Evolutionary conservation across 2,329 filamentous ascomycete genomes (phyloP).

Genomic region (Coniella vitis): DNA sequence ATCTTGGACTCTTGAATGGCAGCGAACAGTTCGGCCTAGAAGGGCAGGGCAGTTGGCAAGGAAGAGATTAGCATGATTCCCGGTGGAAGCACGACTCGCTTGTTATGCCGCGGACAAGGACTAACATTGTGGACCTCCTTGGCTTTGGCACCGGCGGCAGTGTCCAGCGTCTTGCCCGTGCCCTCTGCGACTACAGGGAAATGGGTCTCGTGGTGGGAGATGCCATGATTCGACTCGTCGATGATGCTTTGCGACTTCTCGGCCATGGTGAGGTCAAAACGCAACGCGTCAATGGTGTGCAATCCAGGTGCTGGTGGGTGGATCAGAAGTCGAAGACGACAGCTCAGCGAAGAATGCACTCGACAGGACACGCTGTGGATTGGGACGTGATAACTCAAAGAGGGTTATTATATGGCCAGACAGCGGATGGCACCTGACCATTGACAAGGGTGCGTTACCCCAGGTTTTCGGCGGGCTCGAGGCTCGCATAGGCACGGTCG

Average conservation of each 20-base stretch:
- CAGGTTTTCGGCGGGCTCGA: conserved; percentile 7
- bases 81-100: too few species aligned
- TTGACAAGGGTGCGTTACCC: conserved; percentile 8
- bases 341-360: conserved; percentile 1
- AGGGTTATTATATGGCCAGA: conserved; percentile 10
- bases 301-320: not conserved
- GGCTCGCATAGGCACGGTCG: not conserved
- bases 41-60: too few species aligned
- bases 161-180: conserved; percentile 22
- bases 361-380: not conserved
- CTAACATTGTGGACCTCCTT: conserved; percentile 36
- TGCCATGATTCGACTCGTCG: conserved; percentile 6
- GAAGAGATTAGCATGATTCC: too few species aligned
- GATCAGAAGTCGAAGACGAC: not conserved
- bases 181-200: conserved; percentile 21
- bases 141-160: conserved; percentile 28
- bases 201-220: conserved; percentile 8
- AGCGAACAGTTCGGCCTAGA: conserved; percentile 40
- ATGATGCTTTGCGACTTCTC: conserved; percentile 9
- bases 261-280: conserved; percentile 8
- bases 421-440: conserved; percentile 3
- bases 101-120: too few species aligned
- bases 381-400: not conserved
- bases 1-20: conserved; percentile 40
- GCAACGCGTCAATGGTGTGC: not conserved